A percentile compares a stretch with the other conserved stretches of the same genome.
Evolutionary conservation across 352 stramenopile species (phyloP).

Genomic region (Phytophthora quininea): DNA sequence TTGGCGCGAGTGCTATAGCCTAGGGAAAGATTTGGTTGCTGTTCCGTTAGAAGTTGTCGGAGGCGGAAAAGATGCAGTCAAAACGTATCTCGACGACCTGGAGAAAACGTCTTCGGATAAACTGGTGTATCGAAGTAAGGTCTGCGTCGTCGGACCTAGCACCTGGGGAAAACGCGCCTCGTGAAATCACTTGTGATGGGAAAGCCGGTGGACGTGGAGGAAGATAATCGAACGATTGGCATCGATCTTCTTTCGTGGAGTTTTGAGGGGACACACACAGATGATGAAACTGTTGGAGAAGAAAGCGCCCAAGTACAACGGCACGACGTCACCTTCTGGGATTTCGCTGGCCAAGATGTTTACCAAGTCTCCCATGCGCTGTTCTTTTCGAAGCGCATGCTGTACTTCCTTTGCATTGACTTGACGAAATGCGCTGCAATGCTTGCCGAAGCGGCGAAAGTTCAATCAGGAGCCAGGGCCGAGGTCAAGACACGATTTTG

Average conservation of each 20-base stretch:
- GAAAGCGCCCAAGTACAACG: background rate
- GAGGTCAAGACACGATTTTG: constrained; percentile 9
- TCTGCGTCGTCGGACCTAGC: constrained; percentile 20
- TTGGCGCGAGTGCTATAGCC: no score
- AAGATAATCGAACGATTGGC: constrained; percentile 12
- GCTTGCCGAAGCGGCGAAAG: no score
- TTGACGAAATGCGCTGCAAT: constrained; percentile 2
- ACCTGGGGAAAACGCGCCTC: constrained; percentile 6
- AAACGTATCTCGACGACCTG: constrained; percentile 7
- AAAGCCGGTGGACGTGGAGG: background rate
- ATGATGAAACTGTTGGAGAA: background rate
- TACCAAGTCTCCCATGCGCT: constrained; percentile 26
- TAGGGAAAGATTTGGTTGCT: no score
- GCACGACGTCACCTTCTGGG: constrained; percentile 13
- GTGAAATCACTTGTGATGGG: no score
- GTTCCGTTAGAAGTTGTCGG: constrained; percentile 1
- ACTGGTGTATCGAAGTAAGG: constrained; percentile 11
- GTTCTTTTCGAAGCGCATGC: constrained; percentile 24
- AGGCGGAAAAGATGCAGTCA: constrained; percentile 2
- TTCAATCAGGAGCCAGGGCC: background rate
- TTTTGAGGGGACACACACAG: background rate
- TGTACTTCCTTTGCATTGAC: constrained; percentile 24
- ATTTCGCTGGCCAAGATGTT: constrained; percentile 6
- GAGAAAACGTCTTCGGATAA: constrained; percentile 2
- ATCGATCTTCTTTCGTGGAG: constrained; percentile 10